These are phyloP conservation scores for Fusarium illudens DNA, from an alignment of 2,329 filamentous ascomycete species.

Conservation along the genomic window DNA sequence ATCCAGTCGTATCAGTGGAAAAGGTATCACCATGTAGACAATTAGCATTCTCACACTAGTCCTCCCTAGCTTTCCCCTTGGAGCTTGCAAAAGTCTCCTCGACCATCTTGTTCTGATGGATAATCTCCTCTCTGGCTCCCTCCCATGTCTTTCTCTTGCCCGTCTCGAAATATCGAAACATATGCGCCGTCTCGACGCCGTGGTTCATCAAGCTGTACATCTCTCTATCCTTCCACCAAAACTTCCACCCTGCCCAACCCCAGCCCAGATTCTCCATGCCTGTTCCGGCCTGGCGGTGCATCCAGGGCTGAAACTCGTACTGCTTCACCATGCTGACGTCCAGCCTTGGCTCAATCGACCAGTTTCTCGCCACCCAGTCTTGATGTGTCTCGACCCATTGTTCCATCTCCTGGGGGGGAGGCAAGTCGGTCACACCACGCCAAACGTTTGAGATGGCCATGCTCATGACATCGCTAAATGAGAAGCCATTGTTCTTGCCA, in stretches of 20 bases:
- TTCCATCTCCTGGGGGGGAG: not conserved
- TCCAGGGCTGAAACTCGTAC: constrained; percentile 47
- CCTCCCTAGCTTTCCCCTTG: constrained; percentile 3
- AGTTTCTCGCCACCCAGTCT: constrained; percentile 15
- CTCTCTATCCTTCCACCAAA: constrained; percentile 50
- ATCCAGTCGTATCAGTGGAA: not conserved
- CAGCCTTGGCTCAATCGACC: not conserved
- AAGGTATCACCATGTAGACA: too few relatives aligned
- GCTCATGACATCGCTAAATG: constrained; percentile 30
- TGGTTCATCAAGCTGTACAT: constrained; percentile 51
- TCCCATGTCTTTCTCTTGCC: constrained; percentile 51
- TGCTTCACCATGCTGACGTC: constrained; percentile 39
- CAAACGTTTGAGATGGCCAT: constrained; percentile 24
- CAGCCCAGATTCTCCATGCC: constrained; percentile 53
- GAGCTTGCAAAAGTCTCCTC: constrained; percentile 1
- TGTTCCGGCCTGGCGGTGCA: constrained; percentile 52
- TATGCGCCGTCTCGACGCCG: constrained; percentile 52
- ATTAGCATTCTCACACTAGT: not conserved
- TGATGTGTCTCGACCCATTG: constrained; percentile 21
- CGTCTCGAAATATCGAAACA: constrained; percentile 53
- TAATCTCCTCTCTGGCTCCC: constrained; percentile 45
- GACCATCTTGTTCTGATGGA: constrained; percentile 16
- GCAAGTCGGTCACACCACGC: constrained; percentile 12
- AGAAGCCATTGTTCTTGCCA: constrained; percentile 26
- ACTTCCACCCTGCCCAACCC: constrained; percentile 52